A percentile compares a stretch with the other conserved stretches of the same genome.
Evolutionary conservation across 352 stramenopile species (phyloP).

Genomic region (Pythium folliculosum): DNA sequence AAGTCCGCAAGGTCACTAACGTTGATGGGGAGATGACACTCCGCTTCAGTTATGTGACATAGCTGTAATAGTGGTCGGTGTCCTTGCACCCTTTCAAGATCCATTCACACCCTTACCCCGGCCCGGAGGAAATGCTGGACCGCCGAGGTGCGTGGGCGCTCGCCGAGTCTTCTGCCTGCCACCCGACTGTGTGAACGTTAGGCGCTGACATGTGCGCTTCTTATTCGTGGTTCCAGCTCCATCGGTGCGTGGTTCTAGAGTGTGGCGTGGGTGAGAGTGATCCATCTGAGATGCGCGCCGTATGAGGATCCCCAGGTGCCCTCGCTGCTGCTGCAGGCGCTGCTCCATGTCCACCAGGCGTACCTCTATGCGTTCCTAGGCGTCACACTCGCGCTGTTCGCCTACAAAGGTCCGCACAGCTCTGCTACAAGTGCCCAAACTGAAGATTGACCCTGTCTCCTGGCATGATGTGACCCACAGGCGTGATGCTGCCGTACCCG

Average conservation of each 20-base stretch:
- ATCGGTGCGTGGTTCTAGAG: background rate
- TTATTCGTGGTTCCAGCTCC: background rate
- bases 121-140: background rate
- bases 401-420: constrained; percentile 78
- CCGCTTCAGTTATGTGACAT: background rate
- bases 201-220: too few species aligned
- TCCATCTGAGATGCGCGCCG: background rate
- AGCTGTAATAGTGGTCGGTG: background rate
- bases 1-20: too few species aligned
- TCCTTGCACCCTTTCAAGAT: constrained; percentile 5
- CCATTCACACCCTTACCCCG: background rate
- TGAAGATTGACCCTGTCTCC: constrained; percentile 19
- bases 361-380: constrained; percentile 67
- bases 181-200: too few species aligned
- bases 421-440: too few species aligned
- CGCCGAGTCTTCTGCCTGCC: too few species aligned
- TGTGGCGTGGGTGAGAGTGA: background rate
- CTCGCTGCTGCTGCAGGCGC: constrained; percentile 63
- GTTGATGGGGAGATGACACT: background rate
- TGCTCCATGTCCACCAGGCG: constrained; percentile 69
- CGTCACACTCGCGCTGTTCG: constrained; percentile 50
- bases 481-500: constrained; percentile 49
- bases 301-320: constrained; percentile 29
- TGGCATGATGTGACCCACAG: constrained; percentile 21
- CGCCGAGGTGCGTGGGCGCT: constrained; percentile 7